Base-by-base conservation (phyloP, 164 flowering plant genomes). In the Euptelea pleiosperma region DNA sequence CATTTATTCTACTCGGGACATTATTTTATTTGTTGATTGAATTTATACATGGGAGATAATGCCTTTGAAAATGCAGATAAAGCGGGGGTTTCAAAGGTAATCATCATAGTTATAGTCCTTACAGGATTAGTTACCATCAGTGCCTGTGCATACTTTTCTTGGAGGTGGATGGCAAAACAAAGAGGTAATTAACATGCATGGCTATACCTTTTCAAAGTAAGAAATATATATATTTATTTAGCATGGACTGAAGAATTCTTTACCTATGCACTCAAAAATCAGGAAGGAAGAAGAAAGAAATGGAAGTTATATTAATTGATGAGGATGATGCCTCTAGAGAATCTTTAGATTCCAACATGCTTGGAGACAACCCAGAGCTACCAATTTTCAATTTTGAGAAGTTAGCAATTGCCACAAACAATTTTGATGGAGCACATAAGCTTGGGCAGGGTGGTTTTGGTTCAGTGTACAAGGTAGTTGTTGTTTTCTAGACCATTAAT, bases 371-470 rank as follows among this genome's bases (percentile, higher is more conserved):
- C 48, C 48, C 48, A 22, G 26, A 44, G 10, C 48, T 44, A 3
- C 10, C 14, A 19, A 44, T 44, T 3, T 18, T 44, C 3, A 6
- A 9, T 44, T 44, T 44, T 19, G 14, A 44, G 2, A 44, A 3
- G 0, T 28, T 44, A 6, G 24, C 28, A 2, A 10, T 44, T 6
- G 48, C 28, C 22, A 44, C 48, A 8, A 7, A 44, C 3, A 21
- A 44, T n/a, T 44, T 44, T 10, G 22, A 28, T 9, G 28, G 0
- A 22, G 48, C 11, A 28, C 8, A 21, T 44, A 21, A 44, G 14
- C 48, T 44, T 19, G 48, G 48, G 25, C 28, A 8, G 0, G 48
- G 48, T 44, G 48, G 48, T 44, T 44, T 44, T 21, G 48, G 48
- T 44, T 44, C 48, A 21, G 48, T 44, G 26, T 44, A 44, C 25